phyloP scores from a whole-genome alignment of 805 yeast species.

The Kuraishia cidri region DNA sequence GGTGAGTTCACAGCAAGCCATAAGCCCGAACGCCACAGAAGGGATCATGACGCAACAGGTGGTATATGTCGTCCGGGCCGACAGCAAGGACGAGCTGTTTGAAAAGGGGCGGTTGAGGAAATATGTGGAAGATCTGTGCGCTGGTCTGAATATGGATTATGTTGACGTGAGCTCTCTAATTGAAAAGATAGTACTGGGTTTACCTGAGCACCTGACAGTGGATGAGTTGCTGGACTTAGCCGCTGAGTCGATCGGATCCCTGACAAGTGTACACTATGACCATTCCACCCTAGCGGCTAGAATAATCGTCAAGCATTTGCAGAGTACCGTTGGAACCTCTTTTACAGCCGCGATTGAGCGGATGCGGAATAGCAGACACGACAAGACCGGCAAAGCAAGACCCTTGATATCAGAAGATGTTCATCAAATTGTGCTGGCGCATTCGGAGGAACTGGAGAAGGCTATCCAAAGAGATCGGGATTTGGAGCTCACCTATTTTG shows the following conservation, averaged over 20 bases:
- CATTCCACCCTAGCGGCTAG: conserved; percentile 89
- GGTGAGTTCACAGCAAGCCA: too few species aligned
- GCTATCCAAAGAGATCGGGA: conserved; percentile 72
- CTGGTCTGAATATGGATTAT: conserved; percentile 30
- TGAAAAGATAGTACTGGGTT: conserved; percentile 36
- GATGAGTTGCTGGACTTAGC: conserved; percentile 36
- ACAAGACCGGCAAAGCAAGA: conserved; percentile 54
- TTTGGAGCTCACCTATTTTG: conserved; percentile 72
- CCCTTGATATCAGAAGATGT: conserved; percentile 70
- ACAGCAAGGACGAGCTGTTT: too few species aligned
- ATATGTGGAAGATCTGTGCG: conserved; percentile 1
- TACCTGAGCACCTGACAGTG: conserved; percentile 36
- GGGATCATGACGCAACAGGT: too few species aligned
- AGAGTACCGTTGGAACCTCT: conserved; percentile 70
- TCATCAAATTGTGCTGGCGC: conserved; percentile 49
- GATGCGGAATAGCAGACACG: conserved; percentile 63
- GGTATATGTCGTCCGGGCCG: too few species aligned
- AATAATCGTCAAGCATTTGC: conserved; percentile 76
- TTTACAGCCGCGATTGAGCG: conserved; percentile 66
- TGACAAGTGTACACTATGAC: conserved; percentile 93
- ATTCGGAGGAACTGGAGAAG: conserved; percentile 61
- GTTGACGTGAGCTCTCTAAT: conserved; percentile 37
- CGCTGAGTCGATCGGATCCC: conserved; percentile 90
- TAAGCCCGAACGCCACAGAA: too few species aligned
- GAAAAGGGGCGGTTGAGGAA: background rate